Evolutionary conservation across 2,329 filamentous ascomycete species (phyloP).

Genomic region (Fusarium solani-melongenae): DNA sequence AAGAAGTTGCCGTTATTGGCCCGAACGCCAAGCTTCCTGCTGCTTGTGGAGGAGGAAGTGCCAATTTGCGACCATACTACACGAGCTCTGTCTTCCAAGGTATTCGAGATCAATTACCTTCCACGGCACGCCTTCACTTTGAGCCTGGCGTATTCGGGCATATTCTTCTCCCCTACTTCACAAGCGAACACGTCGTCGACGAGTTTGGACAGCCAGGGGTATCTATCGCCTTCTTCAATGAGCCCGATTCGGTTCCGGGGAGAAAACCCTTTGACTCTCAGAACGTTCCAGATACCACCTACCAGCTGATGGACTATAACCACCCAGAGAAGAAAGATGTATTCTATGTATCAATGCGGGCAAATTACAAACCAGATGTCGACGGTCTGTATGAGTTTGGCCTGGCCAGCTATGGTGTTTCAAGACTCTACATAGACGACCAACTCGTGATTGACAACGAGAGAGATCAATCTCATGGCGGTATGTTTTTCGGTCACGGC

Average conservation of each 20-base stretch:
- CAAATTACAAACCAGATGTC: conserved; percentile 28
- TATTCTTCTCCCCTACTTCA: conserved; percentile 14
- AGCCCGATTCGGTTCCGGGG: background rate
- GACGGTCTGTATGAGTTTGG: conserved; percentile 46
- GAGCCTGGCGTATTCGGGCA: conserved; percentile 27
- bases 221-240: conserved; percentile 18
- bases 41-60: conserved; percentile 49
- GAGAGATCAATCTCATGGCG: conserved; percentile 44
- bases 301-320: conserved; percentile 43
- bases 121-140: background rate
- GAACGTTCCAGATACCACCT: conserved; percentile 36
- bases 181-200: conserved; percentile 2
- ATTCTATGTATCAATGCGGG: conserved; percentile 39
- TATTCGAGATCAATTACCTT: conserved; percentile 28
- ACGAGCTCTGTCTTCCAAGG: conserved; percentile 47
- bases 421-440: conserved; percentile 48
- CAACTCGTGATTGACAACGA: conserved; percentile 47
- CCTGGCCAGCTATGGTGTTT: conserved; percentile 46
- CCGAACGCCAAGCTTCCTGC: conserved; percentile 59
- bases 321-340: conserved; percentile 26
- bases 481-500: conserved; percentile 50
- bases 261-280: conserved; percentile 35
- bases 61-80: conserved; percentile 47
- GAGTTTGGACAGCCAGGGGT: background rate
- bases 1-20: conserved; percentile 63